phyloP scores from a whole-genome alignment of 163 green algal genomes.

The Scenedesmus sp. region DNA sequence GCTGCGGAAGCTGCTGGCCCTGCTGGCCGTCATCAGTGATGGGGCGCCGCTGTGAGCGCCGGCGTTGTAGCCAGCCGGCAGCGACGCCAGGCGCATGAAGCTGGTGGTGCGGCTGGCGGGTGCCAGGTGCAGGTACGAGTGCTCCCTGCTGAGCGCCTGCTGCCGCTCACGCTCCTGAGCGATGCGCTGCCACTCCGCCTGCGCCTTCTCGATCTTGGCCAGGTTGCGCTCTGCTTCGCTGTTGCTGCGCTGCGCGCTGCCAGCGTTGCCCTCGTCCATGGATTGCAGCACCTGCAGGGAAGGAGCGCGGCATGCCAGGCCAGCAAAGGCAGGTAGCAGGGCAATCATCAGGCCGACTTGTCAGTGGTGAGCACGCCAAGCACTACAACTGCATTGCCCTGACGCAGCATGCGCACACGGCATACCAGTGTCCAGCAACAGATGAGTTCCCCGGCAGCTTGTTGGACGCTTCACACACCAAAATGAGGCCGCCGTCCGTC shows the following conservation, averaged over 20 bases:
- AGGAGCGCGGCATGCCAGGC: background rate
- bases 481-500: no score
- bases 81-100: background rate
- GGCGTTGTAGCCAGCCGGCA: background rate
- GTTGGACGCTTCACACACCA: background rate
- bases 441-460: background rate
- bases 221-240: background rate
- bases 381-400: background rate
- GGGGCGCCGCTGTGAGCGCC: background rate
- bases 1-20: conserved; percentile 46
- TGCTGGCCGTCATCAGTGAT: background rate
- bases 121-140: conserved; percentile 5
- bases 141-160: conserved; percentile 31
- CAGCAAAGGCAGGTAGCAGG: background rate
- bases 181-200: conserved; percentile 18
- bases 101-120: conserved; percentile 10
- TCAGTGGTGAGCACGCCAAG: background rate
- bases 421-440: background rate
- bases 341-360: no score
- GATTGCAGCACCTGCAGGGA: conserved; percentile 13
- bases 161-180: conserved; percentile 24
- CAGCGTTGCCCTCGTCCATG: conserved; percentile 11
- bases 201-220: conserved; percentile 5
- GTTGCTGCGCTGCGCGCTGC: background rate
- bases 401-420: background rate